These are phyloP conservation scores for Dittrichia graveolens DNA, from an alignment of 129 eudicot species.

Conservation along the genomic window DNA sequence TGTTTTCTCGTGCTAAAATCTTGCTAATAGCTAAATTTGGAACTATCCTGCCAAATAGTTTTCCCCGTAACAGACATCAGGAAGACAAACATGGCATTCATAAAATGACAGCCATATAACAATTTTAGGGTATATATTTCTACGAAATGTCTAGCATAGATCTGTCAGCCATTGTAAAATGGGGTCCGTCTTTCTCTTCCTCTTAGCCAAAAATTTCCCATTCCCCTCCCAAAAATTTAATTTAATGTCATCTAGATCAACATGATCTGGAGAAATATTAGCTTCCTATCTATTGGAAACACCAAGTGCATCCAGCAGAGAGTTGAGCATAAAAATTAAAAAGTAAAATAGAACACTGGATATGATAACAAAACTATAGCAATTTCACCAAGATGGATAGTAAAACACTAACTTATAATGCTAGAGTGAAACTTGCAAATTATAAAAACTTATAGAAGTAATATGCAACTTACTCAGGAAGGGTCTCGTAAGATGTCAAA, in stretches of 20 bases:
- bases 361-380: not conserved
- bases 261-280: not conserved
- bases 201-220: not conserved
- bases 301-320: not conserved
- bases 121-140: conserved; percentile 14
- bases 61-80: conserved; percentile 22
- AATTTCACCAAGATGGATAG: conserved; percentile 15
- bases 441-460: conserved; percentile 13
- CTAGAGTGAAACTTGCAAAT: conserved; percentile 21
- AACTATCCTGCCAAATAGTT: conserved; percentile 71
- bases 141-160: conserved; percentile 24
- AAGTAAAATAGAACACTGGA: not conserved
- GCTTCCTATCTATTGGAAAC: conserved; percentile 12
- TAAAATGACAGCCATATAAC: conserved; percentile 8
- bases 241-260: conserved; percentile 11
- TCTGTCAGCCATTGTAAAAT: conserved; percentile 9
- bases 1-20: conserved; percentile 84
- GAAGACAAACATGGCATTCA: conserved; percentile 16
- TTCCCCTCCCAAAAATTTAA: conserved; percentile 16
- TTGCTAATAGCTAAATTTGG: conserved; percentile 97
- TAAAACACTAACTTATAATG: conserved; percentile 16
- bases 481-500: conserved; percentile 92
- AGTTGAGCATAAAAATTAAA: not conserved
- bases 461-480: conserved; percentile 79
- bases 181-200: conserved; percentile 21